Evolutionary conservation across 2,329 filamentous ascomycete species (phyloP).

Genomic region (Monilinia aucupariae): DNA sequence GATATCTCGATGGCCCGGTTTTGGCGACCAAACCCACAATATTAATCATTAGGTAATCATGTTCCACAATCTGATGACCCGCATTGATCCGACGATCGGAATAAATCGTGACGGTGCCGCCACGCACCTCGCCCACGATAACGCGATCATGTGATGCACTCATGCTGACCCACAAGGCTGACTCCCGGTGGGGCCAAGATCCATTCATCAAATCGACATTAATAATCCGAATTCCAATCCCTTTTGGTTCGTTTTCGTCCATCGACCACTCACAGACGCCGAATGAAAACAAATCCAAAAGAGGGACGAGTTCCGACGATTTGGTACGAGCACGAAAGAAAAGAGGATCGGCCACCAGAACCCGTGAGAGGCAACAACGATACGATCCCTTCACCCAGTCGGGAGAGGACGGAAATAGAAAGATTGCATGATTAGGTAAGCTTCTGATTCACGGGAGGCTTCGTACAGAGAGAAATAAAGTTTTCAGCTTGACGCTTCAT

Average conservation of each 20-base stretch:
- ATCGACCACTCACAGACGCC: background rate
- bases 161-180: constrained; percentile 12
- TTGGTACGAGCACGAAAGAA: too few species aligned
- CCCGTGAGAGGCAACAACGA: too few species aligned
- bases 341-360: too few species aligned
- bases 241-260: background rate
- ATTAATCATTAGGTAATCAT: constrained; percentile 8
- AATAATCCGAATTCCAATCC: background rate
- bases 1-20: constrained; percentile 15
- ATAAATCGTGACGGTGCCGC: constrained; percentile 6
- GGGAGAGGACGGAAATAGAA: too few species aligned
- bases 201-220: background rate
- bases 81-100: background rate
- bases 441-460: too few species aligned
- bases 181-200: background rate
- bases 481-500: too few species aligned
- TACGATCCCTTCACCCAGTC: too few species aligned
- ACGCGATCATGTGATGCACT: background rate
- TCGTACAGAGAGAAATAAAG: too few species aligned
- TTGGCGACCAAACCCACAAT: constrained; percentile 23
- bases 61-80: too few species aligned
- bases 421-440: too few species aligned
- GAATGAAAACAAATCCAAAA: background rate
- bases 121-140: too few species aligned
- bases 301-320: too few species aligned